phyloP scores from a whole-genome alignment of 495 filamentous ascomycete species.

The Penicilliopsis zonata region DNA sequence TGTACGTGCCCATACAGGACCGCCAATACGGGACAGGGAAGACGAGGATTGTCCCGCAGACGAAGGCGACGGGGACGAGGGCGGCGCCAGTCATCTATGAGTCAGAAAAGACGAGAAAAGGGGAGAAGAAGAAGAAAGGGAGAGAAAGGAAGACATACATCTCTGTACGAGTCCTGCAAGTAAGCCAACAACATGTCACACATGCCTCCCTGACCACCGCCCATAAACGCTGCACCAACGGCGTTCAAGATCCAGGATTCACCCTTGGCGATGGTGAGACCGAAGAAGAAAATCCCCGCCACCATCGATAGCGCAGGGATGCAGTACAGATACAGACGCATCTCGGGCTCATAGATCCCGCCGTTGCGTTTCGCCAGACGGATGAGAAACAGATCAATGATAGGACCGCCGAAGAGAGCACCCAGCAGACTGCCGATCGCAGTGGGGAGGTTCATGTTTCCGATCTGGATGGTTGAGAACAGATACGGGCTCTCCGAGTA shows the following conservation, averaged over 20 bases:
- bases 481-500: conserved; percentile 25
- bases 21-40: conserved; percentile 20
- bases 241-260: conserved; percentile 13
- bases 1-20: conserved; percentile 11
- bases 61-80: conserved; percentile 15
- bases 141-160: conserved; percentile 7
- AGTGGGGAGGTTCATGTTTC: conserved; percentile 24
- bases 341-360: conserved; percentile 31
- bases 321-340: conserved; percentile 21
- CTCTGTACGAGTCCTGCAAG: conserved; percentile 16
- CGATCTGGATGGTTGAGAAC: conserved; percentile 22
- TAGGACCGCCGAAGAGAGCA: conserved; percentile 16
- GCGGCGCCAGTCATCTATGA: conserved; percentile 18
- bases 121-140: background rate
- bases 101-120: background rate
- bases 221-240: conserved; percentile 14
- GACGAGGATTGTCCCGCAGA: conserved; percentile 10
- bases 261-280: conserved; percentile 17
- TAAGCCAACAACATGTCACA: conserved; percentile 11
- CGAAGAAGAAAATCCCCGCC: conserved; percentile 16
- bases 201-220: conserved; percentile 12
- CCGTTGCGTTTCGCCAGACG: conserved; percentile 22
- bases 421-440: conserved; percentile 27
- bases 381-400: conserved; percentile 24
- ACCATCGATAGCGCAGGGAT: conserved; percentile 10